Evolutionary conservation across 495 filamentous ascomycete species (phyloP).

Genomic region (Penicillium salamii): DNA sequence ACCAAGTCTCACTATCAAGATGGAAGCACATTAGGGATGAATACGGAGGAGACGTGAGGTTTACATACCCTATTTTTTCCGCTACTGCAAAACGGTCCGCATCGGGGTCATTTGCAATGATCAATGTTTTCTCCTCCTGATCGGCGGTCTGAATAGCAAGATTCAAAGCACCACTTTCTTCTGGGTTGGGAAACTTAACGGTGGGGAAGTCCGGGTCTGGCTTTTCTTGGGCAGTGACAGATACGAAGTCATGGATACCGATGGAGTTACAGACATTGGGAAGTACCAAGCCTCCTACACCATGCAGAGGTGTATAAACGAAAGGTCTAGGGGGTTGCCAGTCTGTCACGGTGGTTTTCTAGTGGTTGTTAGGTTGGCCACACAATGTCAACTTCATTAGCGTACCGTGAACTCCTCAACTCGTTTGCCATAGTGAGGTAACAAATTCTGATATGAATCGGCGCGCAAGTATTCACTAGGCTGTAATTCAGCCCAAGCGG

Average conservation of each 20-base stretch:
- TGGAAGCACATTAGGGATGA: background rate
- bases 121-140: slow-evolving; percentile 41
- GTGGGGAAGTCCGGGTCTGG: slow-evolving; percentile 71
- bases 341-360: slow-evolving; percentile 37
- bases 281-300: slow-evolving; percentile 56
- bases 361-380: slow-evolving; percentile 8
- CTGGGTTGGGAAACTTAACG: slow-evolving; percentile 68
- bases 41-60: background rate
- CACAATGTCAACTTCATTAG: background rate
- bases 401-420: slow-evolving; percentile 41
- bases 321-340: slow-evolving; percentile 39
- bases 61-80: slow-evolving; percentile 51
- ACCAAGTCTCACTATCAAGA: slow-evolving; percentile 48
- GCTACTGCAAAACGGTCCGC: slow-evolving; percentile 70
- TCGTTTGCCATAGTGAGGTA: slow-evolving; percentile 41
- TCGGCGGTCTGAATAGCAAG: slow-evolving; percentile 59
- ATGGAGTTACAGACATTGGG: slow-evolving; percentile 41
- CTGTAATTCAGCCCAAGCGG: slow-evolving; percentile 49
- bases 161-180: slow-evolving; percentile 67
- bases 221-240: slow-evolving; percentile 49
- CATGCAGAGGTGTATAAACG: slow-evolving; percentile 71
- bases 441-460: slow-evolving; percentile 37
- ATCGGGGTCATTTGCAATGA: slow-evolving; percentile 70
- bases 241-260: slow-evolving; percentile 41
- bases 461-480: slow-evolving; percentile 40